Evolutionary conservation across 306 rosid species (phyloP), one percentile per base, ranked within the genome.

Genomic region (Sechiopsis laciniata): DNA sequence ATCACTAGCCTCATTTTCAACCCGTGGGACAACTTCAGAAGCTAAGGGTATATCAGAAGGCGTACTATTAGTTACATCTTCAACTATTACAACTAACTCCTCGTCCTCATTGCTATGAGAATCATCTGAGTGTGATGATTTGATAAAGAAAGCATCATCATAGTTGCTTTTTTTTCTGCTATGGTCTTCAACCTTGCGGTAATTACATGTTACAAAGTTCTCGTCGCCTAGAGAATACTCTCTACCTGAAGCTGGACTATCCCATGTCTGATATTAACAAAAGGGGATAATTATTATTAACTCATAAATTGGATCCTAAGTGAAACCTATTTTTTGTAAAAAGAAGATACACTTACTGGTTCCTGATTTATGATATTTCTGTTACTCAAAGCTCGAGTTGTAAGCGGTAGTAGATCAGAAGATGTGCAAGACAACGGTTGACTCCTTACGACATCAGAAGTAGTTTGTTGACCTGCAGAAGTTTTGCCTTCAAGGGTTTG

Each of bases 261-360:
- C 67, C 75, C 69, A 55, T 80, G 80, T 80, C 98, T 90, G 89
- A 78, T 78, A 53, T 60, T 70, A 72, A 80, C 75, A 78, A 14
- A 78, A 42, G 60, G 50, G 11, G 15, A 59, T 14, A 24, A 35
- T 60, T 85, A 75, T 26, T 26, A 26, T 26, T 32, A 32, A 75
- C 55, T 76, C 59, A 64, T 37, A 79, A 83, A 9, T 40, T 46
- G 66, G 50, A 45, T 21, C 2, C 8, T 74, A 8, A 52, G 68
- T 54, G 75, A 17, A 40, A 80, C 26, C 9, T 21, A 57, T 56
- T 65, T 3, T 15, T 62, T 22, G 22, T 8, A 32, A 74, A 51
- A 32, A 22, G 71, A 68, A 35, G 50, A 78, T 78, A 76, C 71
- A 83, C 96, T 86, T 85, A 94, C 98, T 46, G 86, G 59, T 77